Evolutionary conservation across 345 rosid genomes (phyloP).

Genomic region (Aegle marmelos): DNA sequence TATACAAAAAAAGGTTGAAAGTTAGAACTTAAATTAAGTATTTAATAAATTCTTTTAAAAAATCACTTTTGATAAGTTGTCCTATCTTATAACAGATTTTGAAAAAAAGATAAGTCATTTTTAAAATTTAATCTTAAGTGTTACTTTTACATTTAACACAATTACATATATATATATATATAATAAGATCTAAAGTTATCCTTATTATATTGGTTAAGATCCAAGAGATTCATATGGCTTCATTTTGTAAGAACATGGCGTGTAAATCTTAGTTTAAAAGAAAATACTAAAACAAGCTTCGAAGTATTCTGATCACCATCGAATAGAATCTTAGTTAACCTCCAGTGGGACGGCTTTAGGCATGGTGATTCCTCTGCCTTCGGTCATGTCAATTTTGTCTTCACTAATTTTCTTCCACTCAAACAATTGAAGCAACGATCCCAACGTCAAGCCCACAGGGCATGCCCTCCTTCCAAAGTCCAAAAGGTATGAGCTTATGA

Average conservation of each 20-base stretch:
- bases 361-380: constrained; percentile 13
- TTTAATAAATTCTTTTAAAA: too few relatives aligned
- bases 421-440: constrained; percentile 28
- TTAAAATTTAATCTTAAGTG: too few relatives aligned
- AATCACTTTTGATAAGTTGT: too few relatives aligned
- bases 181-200: too few relatives aligned
- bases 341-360: constrained; percentile 11
- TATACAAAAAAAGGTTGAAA: too few relatives aligned
- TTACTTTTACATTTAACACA: too few relatives aligned
- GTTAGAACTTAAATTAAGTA: too few relatives aligned
- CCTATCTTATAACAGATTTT: accelerated
- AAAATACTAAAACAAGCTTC: not conserved
- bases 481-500: constrained; percentile 33
- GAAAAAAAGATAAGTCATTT: accelerated
- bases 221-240: too few relatives aligned
- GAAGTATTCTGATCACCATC: not conserved
- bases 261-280: too few relatives aligned
- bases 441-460: constrained; percentile 21
- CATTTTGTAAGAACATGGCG: too few relatives aligned
- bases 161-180: too few relatives aligned
- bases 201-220: too few relatives aligned
- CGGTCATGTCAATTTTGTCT: constrained; percentile 23
- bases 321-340: not conserved
- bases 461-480: constrained; percentile 38
- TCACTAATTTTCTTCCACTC: constrained; percentile 21